Evolutionary conservation across 495 filamentous ascomycete genomes (phyloP).

Genomic region (Polyplosphaeria fusca): DNA sequence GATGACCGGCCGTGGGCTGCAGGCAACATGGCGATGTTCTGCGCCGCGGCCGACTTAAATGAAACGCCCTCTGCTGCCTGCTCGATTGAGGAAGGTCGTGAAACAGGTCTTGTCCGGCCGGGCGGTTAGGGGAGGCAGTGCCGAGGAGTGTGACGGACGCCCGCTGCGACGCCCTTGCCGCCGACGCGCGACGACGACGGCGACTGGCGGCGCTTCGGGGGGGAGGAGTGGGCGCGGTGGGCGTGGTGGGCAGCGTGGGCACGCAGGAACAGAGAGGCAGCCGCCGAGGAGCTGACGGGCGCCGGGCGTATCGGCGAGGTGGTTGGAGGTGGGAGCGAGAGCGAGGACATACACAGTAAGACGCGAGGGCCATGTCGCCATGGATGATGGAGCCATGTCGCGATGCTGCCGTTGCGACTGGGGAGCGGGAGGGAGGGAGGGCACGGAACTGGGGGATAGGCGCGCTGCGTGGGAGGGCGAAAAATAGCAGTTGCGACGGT

Average conservation of each 20-base stretch:
- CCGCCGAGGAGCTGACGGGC: too few species aligned
- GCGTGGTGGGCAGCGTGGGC: too few species aligned
- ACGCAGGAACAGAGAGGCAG: too few species aligned
- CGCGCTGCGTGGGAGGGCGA: slow-evolving; percentile 7
- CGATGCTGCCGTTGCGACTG: neutral
- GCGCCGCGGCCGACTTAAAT: slow-evolving; percentile 5
- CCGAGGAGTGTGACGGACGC: neutral
- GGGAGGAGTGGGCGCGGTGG: neutral
- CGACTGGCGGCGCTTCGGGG: neutral
- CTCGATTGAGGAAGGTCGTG: slow-evolving; percentile 11
- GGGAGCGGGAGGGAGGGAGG: neutral
- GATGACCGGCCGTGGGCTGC: neutral
- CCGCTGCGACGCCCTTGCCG: slow-evolving; percentile 4
- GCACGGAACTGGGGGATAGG: slow-evolving; percentile 5
- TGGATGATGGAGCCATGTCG: too few species aligned
- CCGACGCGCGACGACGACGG: slow-evolving; percentile 1
- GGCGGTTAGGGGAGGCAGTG: slow-evolving; percentile 17
- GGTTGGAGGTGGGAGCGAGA: neutral
- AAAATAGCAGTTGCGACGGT: slow-evolving; percentile 9
- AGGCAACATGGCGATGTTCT: neutral
- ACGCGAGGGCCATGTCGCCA: too few species aligned
- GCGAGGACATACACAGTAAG: too few species aligned
- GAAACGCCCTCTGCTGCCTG: slow-evolving; percentile 8
- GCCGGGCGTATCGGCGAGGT: slow-evolving; percentile 1
- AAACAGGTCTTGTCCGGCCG: slow-evolving; percentile 1